A percentile compares a stretch with the other conserved stretches of the same genome.
These are phyloP conservation scores for Candida sp. DNA, from an alignment of 1,139 yeast genomes.

Conservation along the genomic window DNA sequence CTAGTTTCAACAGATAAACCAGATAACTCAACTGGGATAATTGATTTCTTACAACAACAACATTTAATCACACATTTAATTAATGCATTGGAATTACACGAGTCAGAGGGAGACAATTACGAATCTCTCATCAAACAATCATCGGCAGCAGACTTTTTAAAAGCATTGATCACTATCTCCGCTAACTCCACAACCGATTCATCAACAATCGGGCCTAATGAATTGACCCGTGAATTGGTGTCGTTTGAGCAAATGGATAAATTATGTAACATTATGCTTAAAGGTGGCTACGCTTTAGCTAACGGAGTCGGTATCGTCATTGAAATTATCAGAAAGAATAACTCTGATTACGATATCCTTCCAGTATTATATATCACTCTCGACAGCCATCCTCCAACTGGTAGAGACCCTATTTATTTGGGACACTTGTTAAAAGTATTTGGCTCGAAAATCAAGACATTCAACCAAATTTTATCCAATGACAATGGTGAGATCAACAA, in stretches of 20 bases:
- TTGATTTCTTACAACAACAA: conserved; percentile 67
- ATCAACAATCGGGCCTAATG: conserved; percentile 95
- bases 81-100: conserved; percentile 46
- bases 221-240: conserved; percentile 85
- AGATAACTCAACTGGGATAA: conserved; percentile 73
- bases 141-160: conserved; percentile 47
- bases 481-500: conserved; percentile 15
- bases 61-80: conserved; percentile 57
- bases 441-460: conserved; percentile 70
- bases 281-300: conserved; percentile 89
- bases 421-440: conserved; percentile 85
- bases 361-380: conserved; percentile 85
- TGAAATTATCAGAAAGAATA: conserved; percentile 92
- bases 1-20: conserved; percentile 79
- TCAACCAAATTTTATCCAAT: conserved; percentile 38
- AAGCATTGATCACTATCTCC: conserved; percentile 47
- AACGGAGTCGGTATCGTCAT: conserved; percentile 96
- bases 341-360: conserved; percentile 90
- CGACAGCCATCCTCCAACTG: conserved; percentile 91
- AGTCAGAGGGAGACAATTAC: conserved; percentile 26
- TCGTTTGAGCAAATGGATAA: conserved; percentile 62
- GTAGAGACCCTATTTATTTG: conserved; percentile 91
- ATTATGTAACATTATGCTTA: conserved; percentile 78
- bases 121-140: conserved; percentile 40
- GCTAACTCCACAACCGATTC: conserved; percentile 78